phyloP scores from a whole-genome alignment of 345 rosid genomes.

The Ricinus communis region DNA sequence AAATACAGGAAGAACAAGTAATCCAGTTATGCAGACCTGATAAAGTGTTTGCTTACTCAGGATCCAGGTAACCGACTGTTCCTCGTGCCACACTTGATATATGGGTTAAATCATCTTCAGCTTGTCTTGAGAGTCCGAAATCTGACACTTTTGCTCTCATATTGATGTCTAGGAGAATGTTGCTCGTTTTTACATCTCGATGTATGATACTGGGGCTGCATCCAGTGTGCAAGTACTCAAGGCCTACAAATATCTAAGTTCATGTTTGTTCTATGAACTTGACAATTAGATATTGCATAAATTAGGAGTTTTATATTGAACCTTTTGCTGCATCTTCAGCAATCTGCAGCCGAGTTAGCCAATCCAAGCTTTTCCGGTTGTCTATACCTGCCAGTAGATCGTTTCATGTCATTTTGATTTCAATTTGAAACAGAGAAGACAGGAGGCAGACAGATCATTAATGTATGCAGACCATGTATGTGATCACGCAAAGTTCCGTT shows the following conservation, averaged over 20 bases:
- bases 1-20: neutral
- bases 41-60: constrained; percentile 58
- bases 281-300: neutral
- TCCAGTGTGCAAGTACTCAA: constrained; percentile 94
- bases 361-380: constrained; percentile 59
- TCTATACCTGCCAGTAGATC: constrained; percentile 50
- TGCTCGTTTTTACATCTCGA: constrained; percentile 93
- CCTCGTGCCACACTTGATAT: constrained; percentile 93
- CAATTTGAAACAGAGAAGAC: constrained; percentile 1
- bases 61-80: constrained; percentile 93
- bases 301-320: constrained; percentile 23
- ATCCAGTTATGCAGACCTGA: neutral
- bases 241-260: constrained; percentile 65
- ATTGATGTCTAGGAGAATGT: constrained; percentile 81
- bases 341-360: constrained; percentile 72
- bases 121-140: constrained; percentile 95
- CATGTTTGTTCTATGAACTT: constrained; percentile 23
- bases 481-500: constrained; percentile 86
- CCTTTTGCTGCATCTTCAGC: constrained; percentile 98
- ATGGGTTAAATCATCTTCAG: constrained; percentile 90
- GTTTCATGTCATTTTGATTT: neutral
- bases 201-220: constrained; percentile 96
- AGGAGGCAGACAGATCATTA: neutral
- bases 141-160: constrained; percentile 98
- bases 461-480: constrained; percentile 57